Evolutionary conservation across 306 rosid genomes (phyloP).

Genomic region (Lathyrus tuberosus): DNA sequence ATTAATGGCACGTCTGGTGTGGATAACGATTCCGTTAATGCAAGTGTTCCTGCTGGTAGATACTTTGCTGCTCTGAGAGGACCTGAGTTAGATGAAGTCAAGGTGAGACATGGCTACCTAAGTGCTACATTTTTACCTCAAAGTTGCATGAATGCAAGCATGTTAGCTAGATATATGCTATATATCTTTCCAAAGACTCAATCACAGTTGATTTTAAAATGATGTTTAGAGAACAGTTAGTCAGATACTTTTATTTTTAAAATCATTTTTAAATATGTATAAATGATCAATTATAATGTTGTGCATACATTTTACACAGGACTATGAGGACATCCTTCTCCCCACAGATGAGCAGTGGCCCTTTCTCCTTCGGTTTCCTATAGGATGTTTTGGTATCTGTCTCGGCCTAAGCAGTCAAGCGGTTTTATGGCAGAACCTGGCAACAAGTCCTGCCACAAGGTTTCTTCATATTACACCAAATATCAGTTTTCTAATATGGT

Average conservation of each 20-base stretch:
- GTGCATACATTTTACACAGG: slow-evolving; percentile 44
- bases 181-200: background rate
- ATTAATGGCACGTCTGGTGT: slow-evolving; percentile 39
- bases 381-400: slow-evolving; percentile 85
- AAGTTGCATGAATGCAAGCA: slow-evolving; percentile 24
- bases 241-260: no score
- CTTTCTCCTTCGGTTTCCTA: slow-evolving; percentile 82
- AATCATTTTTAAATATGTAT: background rate
- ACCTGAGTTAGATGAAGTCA: slow-evolving; percentile 89
- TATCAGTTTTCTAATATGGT: slow-evolving; percentile 68
- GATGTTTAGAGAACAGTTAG: no score
- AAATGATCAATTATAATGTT: background rate
- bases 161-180: background rate
- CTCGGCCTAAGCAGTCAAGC: slow-evolving; percentile 88
- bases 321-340: slow-evolving; percentile 79
- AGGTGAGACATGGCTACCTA: slow-evolving; percentile 46
- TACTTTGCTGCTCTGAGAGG: slow-evolving; percentile 91
- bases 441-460: slow-evolving; percentile 69
- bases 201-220: background rate
- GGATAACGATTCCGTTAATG: slow-evolving; percentile 56
- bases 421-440: slow-evolving; percentile 76
- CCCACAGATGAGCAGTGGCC: slow-evolving; percentile 90
- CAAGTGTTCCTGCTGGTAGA: slow-evolving; percentile 84
- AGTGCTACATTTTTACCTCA: background rate
- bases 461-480: slow-evolving; percentile 63